Percentiles rank a stretch among this genome's conserved stretches.
These are phyloP conservation scores for Candida tallmaniae DNA, from an alignment of 805 yeast species.

Conservation along the genomic window DNA sequence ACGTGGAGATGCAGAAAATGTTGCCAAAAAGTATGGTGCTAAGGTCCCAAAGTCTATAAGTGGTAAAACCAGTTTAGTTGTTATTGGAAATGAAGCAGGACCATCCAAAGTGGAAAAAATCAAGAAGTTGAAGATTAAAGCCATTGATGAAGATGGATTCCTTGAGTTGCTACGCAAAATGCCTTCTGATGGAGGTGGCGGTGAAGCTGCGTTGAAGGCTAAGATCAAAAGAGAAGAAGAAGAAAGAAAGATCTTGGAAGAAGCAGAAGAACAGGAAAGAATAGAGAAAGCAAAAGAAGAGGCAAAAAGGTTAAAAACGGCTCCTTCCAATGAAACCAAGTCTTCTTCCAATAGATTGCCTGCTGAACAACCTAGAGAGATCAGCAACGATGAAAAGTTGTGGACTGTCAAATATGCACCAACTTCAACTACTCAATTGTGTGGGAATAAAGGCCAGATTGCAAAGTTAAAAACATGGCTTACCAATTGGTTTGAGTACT, in stretches of 20 bases:
- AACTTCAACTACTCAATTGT: conserved; percentile 62
- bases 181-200: conserved; percentile 91
- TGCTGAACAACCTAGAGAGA: conserved; percentile 24
- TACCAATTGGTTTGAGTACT: conserved; percentile 61
- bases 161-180: conserved; percentile 63
- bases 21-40: conserved; percentile 88
- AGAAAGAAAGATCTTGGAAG: conserved; percentile 48
- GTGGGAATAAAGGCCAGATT: conserved; percentile 85
- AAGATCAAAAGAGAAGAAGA: conserved; percentile 65
- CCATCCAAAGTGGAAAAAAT: conserved; percentile 89
- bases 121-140: conserved; percentile 65
- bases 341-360: conserved; percentile 11
- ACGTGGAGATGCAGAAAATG: conserved; percentile 66
- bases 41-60: conserved; percentile 83
- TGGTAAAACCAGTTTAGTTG: conserved; percentile 81
- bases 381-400: conserved; percentile 56
- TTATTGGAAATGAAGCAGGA: conserved; percentile 93
- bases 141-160: conserved; percentile 85
- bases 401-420: conserved; percentile 98
- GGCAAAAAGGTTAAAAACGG: background rate
- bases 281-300: conserved; percentile 30
- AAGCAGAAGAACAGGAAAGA: conserved; percentile 45
- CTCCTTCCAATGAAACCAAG: background rate
- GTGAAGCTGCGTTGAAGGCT: conserved; percentile 74
- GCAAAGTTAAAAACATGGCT: conserved; percentile 71